phyloP scores from a whole-genome alignment of 768 basidiomycete genomes.

The Trametes meyenii region DNA sequence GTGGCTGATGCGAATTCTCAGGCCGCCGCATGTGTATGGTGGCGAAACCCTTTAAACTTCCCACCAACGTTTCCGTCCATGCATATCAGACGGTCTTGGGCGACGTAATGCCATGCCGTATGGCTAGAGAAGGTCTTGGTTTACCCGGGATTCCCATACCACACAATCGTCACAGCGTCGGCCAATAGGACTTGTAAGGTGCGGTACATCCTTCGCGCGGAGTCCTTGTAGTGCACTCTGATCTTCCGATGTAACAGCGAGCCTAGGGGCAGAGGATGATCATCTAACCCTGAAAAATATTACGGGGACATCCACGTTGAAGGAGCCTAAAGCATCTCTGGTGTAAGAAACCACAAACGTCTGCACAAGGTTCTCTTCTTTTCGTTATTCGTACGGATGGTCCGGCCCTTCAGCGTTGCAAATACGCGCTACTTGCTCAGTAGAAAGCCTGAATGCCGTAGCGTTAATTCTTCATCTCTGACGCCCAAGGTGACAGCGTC shows the following conservation, averaged over 20 bases:
- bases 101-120: not conserved
- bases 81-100: not conserved
- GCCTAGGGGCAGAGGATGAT: not conserved
- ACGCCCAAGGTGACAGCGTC: not conserved
- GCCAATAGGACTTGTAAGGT: not conserved
- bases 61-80: not conserved
- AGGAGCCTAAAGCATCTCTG: no score
- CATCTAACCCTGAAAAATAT: no score
- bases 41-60: not conserved
- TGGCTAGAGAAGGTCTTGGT: constrained; percentile 1
- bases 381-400: not conserved
- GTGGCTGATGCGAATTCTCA: no score
- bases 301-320: no score
- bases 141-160: constrained; percentile 10
- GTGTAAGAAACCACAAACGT: no score
- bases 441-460: not conserved
- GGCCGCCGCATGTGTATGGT: no score
- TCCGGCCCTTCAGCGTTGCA: not conserved
- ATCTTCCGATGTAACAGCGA: constrained; percentile 9
- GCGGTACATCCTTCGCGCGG: not conserved
- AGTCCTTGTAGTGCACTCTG: not conserved
- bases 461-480: not conserved
- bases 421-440: not conserved
- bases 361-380: no score
- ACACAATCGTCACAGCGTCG: not conserved